Percentiles rank a stretch among this genome's conserved stretches.
Conservation (phyloP, 164 flowering plant genomes). For the Stephania japonica region DNA sequence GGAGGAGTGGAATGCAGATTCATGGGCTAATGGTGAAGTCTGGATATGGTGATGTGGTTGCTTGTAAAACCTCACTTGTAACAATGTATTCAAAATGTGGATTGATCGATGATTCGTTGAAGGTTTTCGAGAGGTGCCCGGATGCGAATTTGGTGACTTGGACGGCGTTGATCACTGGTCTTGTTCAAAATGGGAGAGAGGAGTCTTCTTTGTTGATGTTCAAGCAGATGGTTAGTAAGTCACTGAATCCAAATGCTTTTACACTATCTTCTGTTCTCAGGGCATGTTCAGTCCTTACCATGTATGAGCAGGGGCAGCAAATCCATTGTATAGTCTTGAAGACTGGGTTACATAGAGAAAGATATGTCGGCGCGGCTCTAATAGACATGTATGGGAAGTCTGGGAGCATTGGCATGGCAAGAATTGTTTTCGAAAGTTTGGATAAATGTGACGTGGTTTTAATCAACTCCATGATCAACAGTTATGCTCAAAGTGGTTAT, state of each 20-base stretch:
- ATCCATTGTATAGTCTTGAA: conserved; percentile 34
- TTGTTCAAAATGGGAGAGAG: conserved; percentile 47
- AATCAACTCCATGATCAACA: conserved; percentile 41
- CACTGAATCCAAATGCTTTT: conserved; percentile 37
- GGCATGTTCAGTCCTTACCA: conserved; percentile 44
- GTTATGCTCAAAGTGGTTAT: conserved; percentile 40
- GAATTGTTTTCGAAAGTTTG: conserved; percentile 31
- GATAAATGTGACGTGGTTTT: conserved; percentile 28
- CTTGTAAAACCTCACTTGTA: conserved; percentile 50
- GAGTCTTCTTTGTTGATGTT: conserved; percentile 37
- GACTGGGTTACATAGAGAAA: conserved; percentile 27
- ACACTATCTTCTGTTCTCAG: conserved; percentile 43
- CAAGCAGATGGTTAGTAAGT: conserved; percentile 32
- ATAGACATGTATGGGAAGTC: conserved; percentile 48
- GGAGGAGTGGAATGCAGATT: conserved; percentile 30
- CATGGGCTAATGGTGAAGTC: conserved; percentile 44
- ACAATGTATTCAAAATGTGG: conserved; percentile 61
- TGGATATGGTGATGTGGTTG: conserved; percentile 32
- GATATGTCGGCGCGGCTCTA: conserved; percentile 34
- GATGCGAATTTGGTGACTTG: conserved; percentile 49
- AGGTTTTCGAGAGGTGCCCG: conserved; percentile 30
- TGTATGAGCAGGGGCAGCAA: conserved; percentile 38
- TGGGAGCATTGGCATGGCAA: conserved; percentile 35
- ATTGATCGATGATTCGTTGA: conserved; percentile 35
- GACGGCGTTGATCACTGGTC: conserved; percentile 53